Conservation (phyloP, 192 early-diverging fungal species). For the Pilaira anomala region DNA sequence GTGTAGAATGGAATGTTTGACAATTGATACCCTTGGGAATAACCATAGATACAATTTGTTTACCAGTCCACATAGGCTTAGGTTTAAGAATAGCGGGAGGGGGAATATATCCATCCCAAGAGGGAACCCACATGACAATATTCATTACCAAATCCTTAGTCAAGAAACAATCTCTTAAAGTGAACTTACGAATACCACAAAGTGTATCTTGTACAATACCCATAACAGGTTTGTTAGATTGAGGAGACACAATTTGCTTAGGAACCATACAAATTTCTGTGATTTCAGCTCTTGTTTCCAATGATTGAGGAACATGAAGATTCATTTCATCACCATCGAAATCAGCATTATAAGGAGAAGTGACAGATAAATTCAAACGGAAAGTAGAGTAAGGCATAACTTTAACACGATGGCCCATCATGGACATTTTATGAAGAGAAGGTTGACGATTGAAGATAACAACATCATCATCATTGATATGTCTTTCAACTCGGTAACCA, state of each 20-base stretch:
- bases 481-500: constrained; percentile 90
- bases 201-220: constrained; percentile 99
- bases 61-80: constrained; percentile 90
- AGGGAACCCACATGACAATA: constrained; percentile 92
- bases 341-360: constrained; percentile 98
- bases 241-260: constrained; percentile 93
- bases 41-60: constrained; percentile 93
- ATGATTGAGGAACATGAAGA: constrained; percentile 96
- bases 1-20: constrained; percentile 67
- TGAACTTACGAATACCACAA: constrained; percentile 94
- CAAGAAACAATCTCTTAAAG: constrained; percentile 89
- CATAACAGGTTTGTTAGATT: constrained; percentile 98
- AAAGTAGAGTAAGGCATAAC: constrained; percentile 99
- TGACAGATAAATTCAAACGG: constrained; percentile 95
- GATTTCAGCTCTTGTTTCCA: constrained; percentile 94
- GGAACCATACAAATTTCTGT: constrained; percentile 98
- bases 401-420: constrained; percentile 97
- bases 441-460: constrained; percentile 99
- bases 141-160: constrained; percentile 90
- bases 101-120: constrained; percentile 93
- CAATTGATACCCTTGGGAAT: constrained; percentile 93
- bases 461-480: constrained; percentile 91
- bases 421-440: constrained; percentile 98
- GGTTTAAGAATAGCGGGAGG: constrained; percentile 91
- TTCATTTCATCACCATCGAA: constrained; percentile 99